phyloP scores from a whole-genome alignment of 2,329 filamentous ascomycete genomes.

The Apiospora koreana region DNA sequence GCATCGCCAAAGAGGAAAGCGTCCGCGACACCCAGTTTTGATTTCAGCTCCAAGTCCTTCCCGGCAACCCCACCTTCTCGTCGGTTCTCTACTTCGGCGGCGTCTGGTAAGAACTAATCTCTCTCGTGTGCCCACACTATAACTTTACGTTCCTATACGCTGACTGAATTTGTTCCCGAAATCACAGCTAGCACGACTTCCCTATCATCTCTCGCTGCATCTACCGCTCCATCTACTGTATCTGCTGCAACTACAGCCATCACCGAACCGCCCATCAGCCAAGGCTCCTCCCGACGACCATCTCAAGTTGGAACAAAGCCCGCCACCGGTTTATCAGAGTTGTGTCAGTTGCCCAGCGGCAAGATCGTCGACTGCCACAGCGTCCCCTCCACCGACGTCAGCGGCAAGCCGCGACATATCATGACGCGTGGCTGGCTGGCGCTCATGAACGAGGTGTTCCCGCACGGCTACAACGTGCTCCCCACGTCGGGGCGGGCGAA shows the following conservation, averaged over 20 bases:
- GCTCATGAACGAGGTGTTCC: slow-evolving; percentile 12
- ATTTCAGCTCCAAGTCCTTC: background rate
- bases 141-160: background rate
- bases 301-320: background rate
- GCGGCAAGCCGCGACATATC: background rate
- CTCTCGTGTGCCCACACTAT: background rate
- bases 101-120: background rate
- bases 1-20: background rate
- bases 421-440: too few species aligned
- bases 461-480: slow-evolving; percentile 13
- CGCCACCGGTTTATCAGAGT: background rate
- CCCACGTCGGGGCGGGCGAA: background rate
- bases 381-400: background rate
- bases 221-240: background rate
- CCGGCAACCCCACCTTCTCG: background rate
- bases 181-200: background rate
- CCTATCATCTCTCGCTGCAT: background rate
- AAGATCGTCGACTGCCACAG: background rate
- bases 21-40: background rate
- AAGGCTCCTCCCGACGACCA: background rate
- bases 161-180: background rate
- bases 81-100: too few species aligned
- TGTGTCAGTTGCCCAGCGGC: background rate
- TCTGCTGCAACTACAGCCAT: too few species aligned
- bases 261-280: background rate